Conservation (phyloP, 805 yeast species). For the Blastobotrys americana region DNA sequence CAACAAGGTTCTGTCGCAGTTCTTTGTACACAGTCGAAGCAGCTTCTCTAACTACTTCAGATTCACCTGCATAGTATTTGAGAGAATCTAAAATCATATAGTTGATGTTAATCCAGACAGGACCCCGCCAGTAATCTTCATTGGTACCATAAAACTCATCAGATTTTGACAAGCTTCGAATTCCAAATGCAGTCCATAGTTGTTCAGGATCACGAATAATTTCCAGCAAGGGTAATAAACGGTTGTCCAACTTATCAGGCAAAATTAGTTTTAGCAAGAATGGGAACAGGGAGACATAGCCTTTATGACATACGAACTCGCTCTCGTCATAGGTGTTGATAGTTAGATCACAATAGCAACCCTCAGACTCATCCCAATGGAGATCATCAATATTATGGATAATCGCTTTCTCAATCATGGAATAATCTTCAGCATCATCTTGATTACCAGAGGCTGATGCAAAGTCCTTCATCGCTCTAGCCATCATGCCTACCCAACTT, state of each 20-base stretch:
- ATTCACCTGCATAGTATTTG: conserved; percentile 41
- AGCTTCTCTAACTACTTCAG: conserved; percentile 30
- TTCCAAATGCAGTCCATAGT: conserved; percentile 71
- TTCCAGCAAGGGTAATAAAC: conserved; percentile 39
- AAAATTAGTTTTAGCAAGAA: conserved; percentile 61
- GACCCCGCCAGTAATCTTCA: conserved; percentile 95
- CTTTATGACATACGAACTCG: conserved; percentile 72
- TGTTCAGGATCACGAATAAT: conserved; percentile 61
- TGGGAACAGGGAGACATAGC: conserved; percentile 83
- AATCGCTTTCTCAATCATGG: conserved; percentile 48
- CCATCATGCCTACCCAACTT: conserved; percentile 92
- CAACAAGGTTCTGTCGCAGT: conserved; percentile 60
- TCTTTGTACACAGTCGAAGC: conserved; percentile 47
- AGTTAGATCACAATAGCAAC: conserved; percentile 75
- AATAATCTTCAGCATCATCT: conserved; percentile 53
- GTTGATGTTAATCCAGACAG: conserved; percentile 89
- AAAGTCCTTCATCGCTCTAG: conserved; percentile 68
- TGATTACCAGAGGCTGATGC: conserved; percentile 53
- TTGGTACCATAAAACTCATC: conserved; percentile 63
- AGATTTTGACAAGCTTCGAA: conserved; percentile 67
- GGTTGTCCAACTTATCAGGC: conserved; percentile 33
- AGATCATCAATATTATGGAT: conserved; percentile 57
- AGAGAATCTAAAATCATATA: conserved; percentile 71
- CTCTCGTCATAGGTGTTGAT: conserved; percentile 66
- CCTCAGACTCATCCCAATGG: conserved; percentile 70